Conservation (phyloP, 208 protist species). For the Crithidia sp. region DNA sequence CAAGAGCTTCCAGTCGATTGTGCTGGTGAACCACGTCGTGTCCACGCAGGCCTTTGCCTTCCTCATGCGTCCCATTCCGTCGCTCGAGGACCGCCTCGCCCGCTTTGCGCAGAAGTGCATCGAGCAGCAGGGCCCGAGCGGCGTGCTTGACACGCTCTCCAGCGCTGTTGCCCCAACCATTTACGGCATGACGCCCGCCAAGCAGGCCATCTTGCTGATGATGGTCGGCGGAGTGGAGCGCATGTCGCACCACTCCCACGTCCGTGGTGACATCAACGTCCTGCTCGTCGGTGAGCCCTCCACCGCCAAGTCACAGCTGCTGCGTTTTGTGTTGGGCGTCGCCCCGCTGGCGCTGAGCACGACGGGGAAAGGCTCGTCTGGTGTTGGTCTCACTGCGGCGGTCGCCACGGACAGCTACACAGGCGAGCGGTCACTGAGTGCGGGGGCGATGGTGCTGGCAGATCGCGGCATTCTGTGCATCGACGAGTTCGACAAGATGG, state of each 20-base stretch:
- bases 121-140: slow-evolving; percentile 61
- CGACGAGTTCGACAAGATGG: slow-evolving; percentile 99
- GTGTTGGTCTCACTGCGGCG: slow-evolving; percentile 99
- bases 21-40: slow-evolving; percentile 95
- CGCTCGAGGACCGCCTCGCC: slow-evolving; percentile 70
- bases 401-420: slow-evolving; percentile 98
- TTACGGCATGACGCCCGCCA: slow-evolving; percentile 97
- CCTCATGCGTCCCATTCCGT: slow-evolving; percentile 45
- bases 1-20: slow-evolving; percentile 93
- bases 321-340: slow-evolving; percentile 96
- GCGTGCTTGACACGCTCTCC: slow-evolving; percentile 84
- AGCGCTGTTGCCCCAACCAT: slow-evolving; percentile 98
- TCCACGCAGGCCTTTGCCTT: slow-evolving; percentile 59
- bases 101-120: slow-evolving; percentile 77
- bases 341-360: slow-evolving; percentile 98
- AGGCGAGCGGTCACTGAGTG: slow-evolving; percentile 96
- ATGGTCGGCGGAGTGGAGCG: slow-evolving; percentile 98
- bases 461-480: slow-evolving; percentile 99
- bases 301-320: slow-evolving; percentile 99
- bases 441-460: slow-evolving; percentile 99
- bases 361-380: slow-evolving; percentile 97
- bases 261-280: slow-evolving; percentile 99
- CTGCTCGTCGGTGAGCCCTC: slow-evolving; percentile 99
- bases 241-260: slow-evolving; percentile 94
- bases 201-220: slow-evolving; percentile 96